Evolutionary conservation across 225 moss, liverwort and hornwort genomes (phyloP), one percentile per base, ranked within the genome.

Genomic region (Sphagnum contortum): DNA sequence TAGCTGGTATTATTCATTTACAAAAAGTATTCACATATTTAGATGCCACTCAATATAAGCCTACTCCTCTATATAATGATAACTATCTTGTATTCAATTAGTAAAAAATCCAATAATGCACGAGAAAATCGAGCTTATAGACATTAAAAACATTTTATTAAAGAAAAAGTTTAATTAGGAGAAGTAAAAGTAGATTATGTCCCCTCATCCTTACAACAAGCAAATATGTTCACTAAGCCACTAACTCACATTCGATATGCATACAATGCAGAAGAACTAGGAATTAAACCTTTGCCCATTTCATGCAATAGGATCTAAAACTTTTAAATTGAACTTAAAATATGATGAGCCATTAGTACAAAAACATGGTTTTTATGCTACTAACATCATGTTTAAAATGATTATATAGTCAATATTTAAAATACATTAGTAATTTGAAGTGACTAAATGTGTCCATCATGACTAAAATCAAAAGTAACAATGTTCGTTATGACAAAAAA

Each of bases 121-220:
- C 1, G 2, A 59, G 29, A 59, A 59, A 44, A 59, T 2, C 11
- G 2, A 59, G 59, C 59, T 10, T 59, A 59, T 59, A 59, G 59
- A 59, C 59, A 59, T 59, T 7, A 59, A 2, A 59, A 14, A 10
- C 59, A 59, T 1, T 59, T 59, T 59, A 59, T 59, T 59, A n/a
- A n/a, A 59, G 59, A 59, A 44, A 59, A 59, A 59, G 2, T 59
- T 12, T 14, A 59, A 59, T 7, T 2, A 59, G 2, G 59, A 44
- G 59, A 59, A 14, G 1, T 59, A 59, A 14, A 45, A 48, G 3
- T 62, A 48, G 3, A 47, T 47, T 62, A 45, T 47, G 62, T 44
- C 45, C 62, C 59, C 8, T 44, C 62, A 7, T 45, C 62, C 44
- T 4, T 62, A 44, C 3, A 62, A 62, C 62, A 62, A 12, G 3